phyloP scores from a whole-genome alignment of 176 grass and related monocot species.

The Phoenix dactylifera region DNA sequence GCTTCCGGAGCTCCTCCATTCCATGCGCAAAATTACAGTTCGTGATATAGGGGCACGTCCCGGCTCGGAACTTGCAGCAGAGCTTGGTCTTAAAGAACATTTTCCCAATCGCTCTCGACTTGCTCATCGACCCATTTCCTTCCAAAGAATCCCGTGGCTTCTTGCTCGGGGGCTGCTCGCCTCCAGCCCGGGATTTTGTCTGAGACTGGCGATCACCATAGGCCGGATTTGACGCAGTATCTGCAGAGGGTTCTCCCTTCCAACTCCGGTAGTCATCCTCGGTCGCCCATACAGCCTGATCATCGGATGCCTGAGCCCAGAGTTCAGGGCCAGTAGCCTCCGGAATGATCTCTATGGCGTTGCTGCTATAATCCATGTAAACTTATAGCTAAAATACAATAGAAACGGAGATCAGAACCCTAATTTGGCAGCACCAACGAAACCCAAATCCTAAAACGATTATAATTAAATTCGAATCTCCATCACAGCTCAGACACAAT shows the following conservation, averaged over 20 bases:
- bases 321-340: conserved; percentile 45
- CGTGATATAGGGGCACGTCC: conserved; percentile 92
- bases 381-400: too few relatives aligned
- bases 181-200: conserved; percentile 43
- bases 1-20: conserved; percentile 98
- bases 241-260: conserved; percentile 28
- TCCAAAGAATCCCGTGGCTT: conserved; percentile 36
- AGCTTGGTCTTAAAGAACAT: conserved; percentile 99
- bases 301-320: conserved; percentile 34
- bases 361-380: conserved; percentile 55
- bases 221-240: conserved; percentile 20
- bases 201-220: conserved; percentile 44
- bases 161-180: conserved; percentile 77
- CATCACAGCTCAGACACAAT: too few relatives aligned
- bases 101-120: conserved; percentile 77
- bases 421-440: too few relatives aligned
- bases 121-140: conserved; percentile 31
- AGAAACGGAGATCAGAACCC: too few relatives aligned
- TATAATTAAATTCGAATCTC: too few relatives aligned
- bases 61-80: conserved; percentile 85
- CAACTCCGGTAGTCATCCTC: conserved; percentile 86
- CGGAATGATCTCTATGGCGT: conserved; percentile 75
- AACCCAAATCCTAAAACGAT: too few relatives aligned
- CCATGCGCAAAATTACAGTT: conserved; percentile 97
- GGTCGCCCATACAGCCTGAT: conserved; percentile 68